These are phyloP conservation scores for Alternaria longipes DNA, from an alignment of 2,329 filamentous ascomycete species.

Conservation along the genomic window DNA sequence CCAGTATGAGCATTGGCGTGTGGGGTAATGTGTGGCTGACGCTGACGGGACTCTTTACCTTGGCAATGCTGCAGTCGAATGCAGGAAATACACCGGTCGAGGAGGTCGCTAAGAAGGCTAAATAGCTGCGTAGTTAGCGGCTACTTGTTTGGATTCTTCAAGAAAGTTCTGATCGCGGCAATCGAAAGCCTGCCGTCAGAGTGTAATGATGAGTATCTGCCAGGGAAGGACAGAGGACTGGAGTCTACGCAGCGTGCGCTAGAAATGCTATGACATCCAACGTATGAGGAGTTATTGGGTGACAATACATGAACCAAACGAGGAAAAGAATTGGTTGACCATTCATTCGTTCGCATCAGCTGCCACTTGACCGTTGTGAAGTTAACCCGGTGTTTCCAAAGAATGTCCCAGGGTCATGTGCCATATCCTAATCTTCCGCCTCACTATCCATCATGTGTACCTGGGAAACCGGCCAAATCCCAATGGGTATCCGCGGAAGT, in stretches of 20 bases:
- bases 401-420: neutral
- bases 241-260: neutral
- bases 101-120: slow-evolving; percentile 23
- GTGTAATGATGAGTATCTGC: neutral
- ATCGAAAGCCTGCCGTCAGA: neutral
- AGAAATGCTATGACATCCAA: neutral
- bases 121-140: neutral
- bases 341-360: neutral
- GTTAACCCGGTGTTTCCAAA: neutral
- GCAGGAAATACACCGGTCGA: slow-evolving; percentile 19
- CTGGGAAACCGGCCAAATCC: slow-evolving; percentile 4
- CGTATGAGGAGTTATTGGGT: neutral
- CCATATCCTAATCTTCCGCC: neutral
- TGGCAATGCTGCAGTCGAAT: slow-evolving; percentile 17
- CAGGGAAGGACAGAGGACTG: neutral
- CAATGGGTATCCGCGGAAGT: slow-evolving; percentile 8
- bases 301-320: neutral
- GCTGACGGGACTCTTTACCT: slow-evolving; percentile 27
- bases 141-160: neutral
- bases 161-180: neutral
- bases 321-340: neutral
- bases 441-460: neutral
- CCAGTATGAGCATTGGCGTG: slow-evolving; percentile 35
- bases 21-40: slow-evolving; percentile 40
- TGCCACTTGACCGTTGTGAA: neutral